A percentile compares a stretch with the other conserved stretches of the same genome.
These are phyloP conservation scores for Oryza officinalis DNA, from an alignment of 176 grass and related monocot genomes.

Conservation along the genomic window DNA sequence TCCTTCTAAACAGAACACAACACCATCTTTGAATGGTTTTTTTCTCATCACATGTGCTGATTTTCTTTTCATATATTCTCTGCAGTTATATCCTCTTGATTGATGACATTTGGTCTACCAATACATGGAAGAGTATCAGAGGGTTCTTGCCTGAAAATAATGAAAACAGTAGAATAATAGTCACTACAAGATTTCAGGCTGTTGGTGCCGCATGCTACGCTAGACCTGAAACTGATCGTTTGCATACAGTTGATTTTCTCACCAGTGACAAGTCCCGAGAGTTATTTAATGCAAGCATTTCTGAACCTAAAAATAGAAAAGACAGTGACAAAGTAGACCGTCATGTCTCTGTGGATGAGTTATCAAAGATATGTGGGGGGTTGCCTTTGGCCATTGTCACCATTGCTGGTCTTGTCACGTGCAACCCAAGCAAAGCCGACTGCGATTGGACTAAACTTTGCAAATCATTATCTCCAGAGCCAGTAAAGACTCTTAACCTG, in stretches of 20 bases:
- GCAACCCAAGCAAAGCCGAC: background rate
- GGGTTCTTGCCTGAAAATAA: background rate
- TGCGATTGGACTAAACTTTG: background rate
- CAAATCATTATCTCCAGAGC: background rate
- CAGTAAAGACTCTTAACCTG: background rate
- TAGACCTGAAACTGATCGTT: background rate
- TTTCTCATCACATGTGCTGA: background rate
- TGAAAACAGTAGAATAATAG: background rate
- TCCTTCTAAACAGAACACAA: background rate
- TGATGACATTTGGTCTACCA: conserved; percentile 31
- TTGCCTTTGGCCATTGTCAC: conserved; percentile 18
- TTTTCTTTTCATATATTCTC: background rate
- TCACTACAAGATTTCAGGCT: conserved; percentile 31
- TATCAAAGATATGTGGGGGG: conserved; percentile 1
- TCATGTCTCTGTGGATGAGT: background rate
- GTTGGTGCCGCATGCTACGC: background rate
- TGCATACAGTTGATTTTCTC: background rate
- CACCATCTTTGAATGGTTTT: background rate
- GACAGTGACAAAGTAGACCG: background rate
- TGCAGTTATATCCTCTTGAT: conserved; percentile 21
- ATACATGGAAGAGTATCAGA: conserved; percentile 14
- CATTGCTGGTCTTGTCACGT: conserved; percentile 2
- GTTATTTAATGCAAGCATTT: background rate
- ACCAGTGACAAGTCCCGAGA: background rate
- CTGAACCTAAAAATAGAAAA: background rate